Base-by-base conservation (phyloP, 164 flowering plant genomes). In the Sedum album region DNA sequence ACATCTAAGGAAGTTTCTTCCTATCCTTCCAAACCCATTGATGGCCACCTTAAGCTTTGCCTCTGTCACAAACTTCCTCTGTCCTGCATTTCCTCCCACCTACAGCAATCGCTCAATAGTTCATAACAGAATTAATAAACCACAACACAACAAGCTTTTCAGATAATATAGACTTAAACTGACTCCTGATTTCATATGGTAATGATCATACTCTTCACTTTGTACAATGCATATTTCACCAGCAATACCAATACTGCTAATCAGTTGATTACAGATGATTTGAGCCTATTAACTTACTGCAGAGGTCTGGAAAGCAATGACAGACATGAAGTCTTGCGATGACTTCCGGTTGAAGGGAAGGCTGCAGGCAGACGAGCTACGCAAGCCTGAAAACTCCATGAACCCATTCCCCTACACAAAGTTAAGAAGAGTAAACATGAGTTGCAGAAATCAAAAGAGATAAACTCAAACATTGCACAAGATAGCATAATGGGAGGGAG, bases 1-100 rank as follows among this genome's bases (percentile, higher is more conserved):
- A 74, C 98, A 94, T 82, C 98, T 83, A 82, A 94, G 80, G 89
- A 94, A 94, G 79, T 94, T 94, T 81, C 98, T 84, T 15, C 98
- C 98, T 31, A 94, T 94, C 70, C 98, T 80, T 15, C 98, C 98
- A 62, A 94, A 94, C 8, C 98, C 98, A 61, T 94, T 94, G 66
- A 94, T 94, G 36, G 97, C 98, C 38, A 94, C 98, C 77, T 94
- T 94, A 42, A 91, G 75, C 87, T 94, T 91, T 0, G 98, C 97
- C 76, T 86, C 88, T 6, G 76, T 80, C 5, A 80, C 89, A 70
- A 80, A 82, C 44, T 73, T 82, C 74, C 66, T 82, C 75, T 72
- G 31, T 6, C 36, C 65, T 10, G 63, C 51, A 14, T 30, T 57
- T 6, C 57, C 23, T 38, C 73, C 73, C 36, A 66, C 73, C 73